A percentile compares a stretch with the other conserved stretches of the same genome.
Evolutionary conservation across 352 stramenopile genomes (phyloP).

Genomic region (Vaucheria bursata): DNA sequence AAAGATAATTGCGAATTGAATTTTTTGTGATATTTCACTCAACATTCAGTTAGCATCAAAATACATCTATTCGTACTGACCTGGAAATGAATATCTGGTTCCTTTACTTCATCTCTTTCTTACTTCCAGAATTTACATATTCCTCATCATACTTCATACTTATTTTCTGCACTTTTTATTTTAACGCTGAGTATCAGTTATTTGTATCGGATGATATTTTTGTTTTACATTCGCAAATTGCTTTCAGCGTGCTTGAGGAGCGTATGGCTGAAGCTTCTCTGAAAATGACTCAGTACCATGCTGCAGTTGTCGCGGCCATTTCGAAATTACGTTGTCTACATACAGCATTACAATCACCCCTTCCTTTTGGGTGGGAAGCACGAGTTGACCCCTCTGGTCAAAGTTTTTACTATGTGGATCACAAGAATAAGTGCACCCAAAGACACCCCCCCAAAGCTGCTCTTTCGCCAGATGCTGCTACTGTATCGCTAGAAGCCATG

Average conservation of each 20-base stretch:
- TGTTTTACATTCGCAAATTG: no score
- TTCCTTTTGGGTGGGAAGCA: conserved; percentile 43
- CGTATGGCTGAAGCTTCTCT: background rate
- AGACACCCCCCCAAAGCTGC: conserved; percentile 11
- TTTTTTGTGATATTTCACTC: no score
- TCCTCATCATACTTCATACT: no score
- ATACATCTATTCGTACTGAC: no score
- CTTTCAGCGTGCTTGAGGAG: background rate
- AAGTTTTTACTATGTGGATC: conserved; percentile 41
- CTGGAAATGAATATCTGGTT: no score
- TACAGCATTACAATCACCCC: background rate
- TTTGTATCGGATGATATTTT: no score
- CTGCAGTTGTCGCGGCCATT: background rate
- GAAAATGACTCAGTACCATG: background rate
- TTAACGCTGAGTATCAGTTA: no score
- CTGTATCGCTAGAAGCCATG: conserved; percentile 38
- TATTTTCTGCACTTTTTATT: no score
- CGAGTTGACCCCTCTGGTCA: conserved; percentile 18
- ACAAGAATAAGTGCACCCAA: conserved; percentile 20
- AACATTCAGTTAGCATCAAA: no score
- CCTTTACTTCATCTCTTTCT: no score
- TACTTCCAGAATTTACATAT: no score
- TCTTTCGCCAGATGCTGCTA: conserved; percentile 7
- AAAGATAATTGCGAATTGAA: no score
- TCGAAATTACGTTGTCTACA: background rate